A percentile compares a stretch with the other conserved stretches of the same genome.
phyloP scores from a whole-genome alignment of 768 basidiomycete genomes.

The Mycena rebaudengoi region DNA sequence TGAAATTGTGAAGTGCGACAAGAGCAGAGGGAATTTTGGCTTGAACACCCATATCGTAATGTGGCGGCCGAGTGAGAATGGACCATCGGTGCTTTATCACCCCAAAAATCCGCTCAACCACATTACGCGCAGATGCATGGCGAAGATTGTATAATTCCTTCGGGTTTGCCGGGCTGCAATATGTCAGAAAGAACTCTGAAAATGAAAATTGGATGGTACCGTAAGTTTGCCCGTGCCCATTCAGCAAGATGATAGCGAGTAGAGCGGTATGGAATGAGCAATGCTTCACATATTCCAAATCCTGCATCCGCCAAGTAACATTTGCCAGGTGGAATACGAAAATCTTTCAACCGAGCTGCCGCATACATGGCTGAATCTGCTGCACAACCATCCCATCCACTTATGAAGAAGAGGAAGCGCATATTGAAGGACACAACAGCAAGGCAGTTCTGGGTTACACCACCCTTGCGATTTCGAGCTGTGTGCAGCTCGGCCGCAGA shows the following conservation, averaged over 20 bases:
- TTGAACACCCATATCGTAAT: constrained; percentile 33
- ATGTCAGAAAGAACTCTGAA: constrained; percentile 9
- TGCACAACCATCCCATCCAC: constrained; percentile 51
- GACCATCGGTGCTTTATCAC: constrained; percentile 39
- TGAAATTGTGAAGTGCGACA: constrained; percentile 39
- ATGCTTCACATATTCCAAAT: constrained; percentile 40
- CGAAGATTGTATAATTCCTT: constrained; percentile 53
- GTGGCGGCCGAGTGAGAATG: constrained; percentile 29
- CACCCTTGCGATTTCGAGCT: constrained; percentile 40
- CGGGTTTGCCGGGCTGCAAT: constrained; percentile 40
- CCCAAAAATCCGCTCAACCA: constrained; percentile 50
- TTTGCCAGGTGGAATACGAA: constrained; percentile 40
- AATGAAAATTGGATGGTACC: constrained; percentile 12
- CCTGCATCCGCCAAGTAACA: constrained; percentile 49
- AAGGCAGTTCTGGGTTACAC: constrained; percentile 47
- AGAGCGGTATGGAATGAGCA: constrained; percentile 48
- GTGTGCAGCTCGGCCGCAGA: constrained; percentile 28
- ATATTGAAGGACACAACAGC: constrained; percentile 43
- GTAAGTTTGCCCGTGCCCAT: constrained; percentile 35
- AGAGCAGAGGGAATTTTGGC: constrained; percentile 33
- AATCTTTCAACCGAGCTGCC: constrained; percentile 34
- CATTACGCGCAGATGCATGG: constrained; percentile 48
- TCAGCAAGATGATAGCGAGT: constrained; percentile 48
- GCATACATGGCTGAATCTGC: constrained; percentile 44
- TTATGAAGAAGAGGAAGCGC: constrained; percentile 45